Conservation (phyloP, 805 yeast genomes). For the Pichia nanzhaoensis region DNA sequence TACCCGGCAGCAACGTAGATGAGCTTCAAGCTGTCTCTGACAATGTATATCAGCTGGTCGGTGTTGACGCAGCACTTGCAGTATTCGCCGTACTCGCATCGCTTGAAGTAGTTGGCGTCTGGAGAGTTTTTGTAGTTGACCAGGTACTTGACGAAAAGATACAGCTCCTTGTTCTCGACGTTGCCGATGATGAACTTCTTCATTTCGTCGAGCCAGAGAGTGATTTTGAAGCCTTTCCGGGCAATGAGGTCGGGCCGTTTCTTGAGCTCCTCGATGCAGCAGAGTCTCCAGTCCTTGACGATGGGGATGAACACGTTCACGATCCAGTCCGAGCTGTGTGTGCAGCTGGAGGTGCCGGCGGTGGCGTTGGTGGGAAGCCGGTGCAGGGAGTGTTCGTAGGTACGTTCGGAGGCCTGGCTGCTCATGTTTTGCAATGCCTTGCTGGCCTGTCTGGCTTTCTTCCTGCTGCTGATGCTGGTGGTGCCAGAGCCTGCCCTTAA, state of each 20-base stretch:
- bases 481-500: no score
- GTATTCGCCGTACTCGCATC: constrained; percentile 3
- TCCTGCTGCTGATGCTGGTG: no score
- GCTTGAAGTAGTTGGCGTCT: background rate
- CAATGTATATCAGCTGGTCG: constrained; percentile 1
- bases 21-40: background rate
- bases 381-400: no score
- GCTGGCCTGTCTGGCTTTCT: no score
- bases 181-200: background rate
- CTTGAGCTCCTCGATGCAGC: constrained; percentile 1
- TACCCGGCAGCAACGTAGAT: constrained; percentile 2
- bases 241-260: constrained; percentile 1
- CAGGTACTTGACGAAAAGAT: constrained; percentile 1
- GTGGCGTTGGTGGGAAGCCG: background rate
- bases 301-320: constrained; percentile 1
- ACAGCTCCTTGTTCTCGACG: background rate
- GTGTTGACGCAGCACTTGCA: constrained; percentile 3
- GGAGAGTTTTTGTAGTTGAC: background rate
- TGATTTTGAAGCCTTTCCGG: constrained; percentile 1
- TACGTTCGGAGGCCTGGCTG: no score
- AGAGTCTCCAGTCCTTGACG: constrained; percentile 1
- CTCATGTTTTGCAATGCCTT: no score
- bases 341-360: no score
- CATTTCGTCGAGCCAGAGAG: constrained; percentile 3
- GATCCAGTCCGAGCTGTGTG: constrained; percentile 1